These are phyloP conservation scores for Condylostoma magnum DNA, from an alignment of 169 alveolate species.

Conservation along the genomic window DNA sequence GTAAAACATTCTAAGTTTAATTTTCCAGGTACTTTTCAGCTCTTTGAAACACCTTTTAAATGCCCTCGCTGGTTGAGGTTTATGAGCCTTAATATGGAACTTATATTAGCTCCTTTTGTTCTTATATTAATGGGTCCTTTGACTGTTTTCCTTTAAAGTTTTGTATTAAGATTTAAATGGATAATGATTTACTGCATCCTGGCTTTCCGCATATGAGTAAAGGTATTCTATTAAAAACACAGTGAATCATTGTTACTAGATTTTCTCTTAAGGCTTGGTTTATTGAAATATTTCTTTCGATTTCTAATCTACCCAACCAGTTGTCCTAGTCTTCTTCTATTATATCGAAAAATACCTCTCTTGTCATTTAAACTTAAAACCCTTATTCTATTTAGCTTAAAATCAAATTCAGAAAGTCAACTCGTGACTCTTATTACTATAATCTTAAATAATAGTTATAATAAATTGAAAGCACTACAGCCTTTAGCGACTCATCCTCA, in stretches of 20 bases:
- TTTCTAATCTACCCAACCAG: conserved; percentile 15
- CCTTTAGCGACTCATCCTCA: background rate
- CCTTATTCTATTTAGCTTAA: background rate
- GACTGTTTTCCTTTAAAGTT: conserved; percentile 49
- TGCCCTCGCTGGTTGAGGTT: conserved; percentile 51
- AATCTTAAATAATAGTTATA: conserved; percentile 46
- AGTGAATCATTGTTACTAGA: conserved; percentile 47
- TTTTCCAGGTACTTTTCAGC: conserved; percentile 29
- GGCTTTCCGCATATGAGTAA: conserved; percentile 65
- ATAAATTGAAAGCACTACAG: conserved; percentile 31
- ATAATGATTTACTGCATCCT: conserved; percentile 58
- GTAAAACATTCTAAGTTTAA: background rate
- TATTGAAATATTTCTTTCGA: conserved; percentile 47
- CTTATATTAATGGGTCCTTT: conserved; percentile 30
- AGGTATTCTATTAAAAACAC: conserved; percentile 51
- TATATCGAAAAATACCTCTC: background rate
- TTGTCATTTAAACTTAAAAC: background rate
- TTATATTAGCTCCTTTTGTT: conserved; percentile 30
- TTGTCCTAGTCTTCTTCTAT: conserved; percentile 28
- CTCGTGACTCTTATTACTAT: conserved; percentile 20
- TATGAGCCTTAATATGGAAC: conserved; percentile 48
- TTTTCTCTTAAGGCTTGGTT: conserved; percentile 49
- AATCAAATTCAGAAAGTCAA: conserved; percentile 13
- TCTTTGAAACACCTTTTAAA: conserved; percentile 40
- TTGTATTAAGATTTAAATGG: conserved; percentile 40